Conservation (phyloP, 73 alveolate genomes). For the Durusdinium trenchii region DNA sequence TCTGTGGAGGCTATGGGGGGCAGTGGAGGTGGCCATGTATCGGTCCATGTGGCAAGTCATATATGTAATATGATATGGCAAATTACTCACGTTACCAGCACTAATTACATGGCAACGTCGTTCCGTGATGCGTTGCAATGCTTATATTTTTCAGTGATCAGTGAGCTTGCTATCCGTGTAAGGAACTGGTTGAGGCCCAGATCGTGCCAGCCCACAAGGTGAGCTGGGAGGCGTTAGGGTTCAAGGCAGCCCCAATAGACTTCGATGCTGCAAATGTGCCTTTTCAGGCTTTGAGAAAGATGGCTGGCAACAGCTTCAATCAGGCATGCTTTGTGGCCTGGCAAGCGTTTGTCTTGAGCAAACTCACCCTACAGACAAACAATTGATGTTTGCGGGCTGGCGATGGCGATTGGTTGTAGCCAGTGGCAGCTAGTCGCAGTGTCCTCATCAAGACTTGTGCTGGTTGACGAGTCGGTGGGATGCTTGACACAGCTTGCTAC, state of each 20-base stretch:
- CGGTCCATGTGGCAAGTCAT: too few species aligned
- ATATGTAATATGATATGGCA: background rate
- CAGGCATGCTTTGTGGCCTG: slow-evolving; percentile 47
- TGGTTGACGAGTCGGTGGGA: too few species aligned
- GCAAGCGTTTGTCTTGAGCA: background rate
- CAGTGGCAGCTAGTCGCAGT: too few species aligned
- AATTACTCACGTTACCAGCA: background rate
- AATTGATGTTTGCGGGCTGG: background rate
- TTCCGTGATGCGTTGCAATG: background rate
- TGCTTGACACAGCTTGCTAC: too few species aligned
- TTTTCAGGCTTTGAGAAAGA: background rate
- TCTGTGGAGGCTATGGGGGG: too few species aligned
- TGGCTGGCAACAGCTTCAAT: slow-evolving; percentile 5
- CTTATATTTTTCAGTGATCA: background rate
- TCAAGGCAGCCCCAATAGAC: background rate
- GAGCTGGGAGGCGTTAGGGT: background rate
- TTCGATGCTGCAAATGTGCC: background rate
- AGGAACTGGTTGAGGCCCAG: slow-evolving; percentile 1
- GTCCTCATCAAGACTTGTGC: too few species aligned
- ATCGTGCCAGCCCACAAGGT: background rate
- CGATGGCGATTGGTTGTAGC: too few species aligned
- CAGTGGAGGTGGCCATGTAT: too few species aligned
- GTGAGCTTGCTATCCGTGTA: background rate
- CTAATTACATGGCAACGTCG: background rate
- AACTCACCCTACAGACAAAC: background rate